These are phyloP conservation scores for Barnettozyma sp. DNA, from an alignment of 805 yeast species.

Conservation along the genomic window DNA sequence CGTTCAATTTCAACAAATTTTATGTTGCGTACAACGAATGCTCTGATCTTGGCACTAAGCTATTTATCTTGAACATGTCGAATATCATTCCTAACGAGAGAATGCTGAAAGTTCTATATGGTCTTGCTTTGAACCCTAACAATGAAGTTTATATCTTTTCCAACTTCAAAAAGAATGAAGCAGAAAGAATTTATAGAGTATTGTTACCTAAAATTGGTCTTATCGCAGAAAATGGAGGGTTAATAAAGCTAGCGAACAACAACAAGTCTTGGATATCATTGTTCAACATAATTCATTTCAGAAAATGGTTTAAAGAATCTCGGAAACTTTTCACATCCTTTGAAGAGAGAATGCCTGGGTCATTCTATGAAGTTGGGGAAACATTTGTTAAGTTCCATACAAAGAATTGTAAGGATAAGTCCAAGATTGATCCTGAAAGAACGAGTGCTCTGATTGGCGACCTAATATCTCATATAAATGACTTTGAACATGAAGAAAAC, in stretches of 20 bases:
- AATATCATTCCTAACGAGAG: conserved; percentile 53
- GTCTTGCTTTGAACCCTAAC: conserved; percentile 36
- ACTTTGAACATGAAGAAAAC: conserved; percentile 39
- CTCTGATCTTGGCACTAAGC: conserved; percentile 27
- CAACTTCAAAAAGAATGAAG: conserved; percentile 51
- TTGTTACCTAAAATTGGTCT: conserved; percentile 61
- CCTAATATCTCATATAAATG: conserved; percentile 77
- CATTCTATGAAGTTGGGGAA: conserved; percentile 65
- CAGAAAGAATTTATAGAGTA: conserved; percentile 63
- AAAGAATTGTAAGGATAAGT: conserved; percentile 29
- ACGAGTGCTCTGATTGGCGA: conserved; percentile 71
- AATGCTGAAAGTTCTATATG: conserved; percentile 49
- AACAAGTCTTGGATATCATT: conserved; percentile 23
- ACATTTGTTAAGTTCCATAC: conserved; percentile 73
- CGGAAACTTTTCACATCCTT: conserved; percentile 48
- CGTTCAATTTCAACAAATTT: conserved; percentile 27
- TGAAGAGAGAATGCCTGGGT: conserved; percentile 75
- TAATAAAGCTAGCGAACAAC: conserved; percentile 46
- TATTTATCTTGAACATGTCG: conserved; percentile 40
- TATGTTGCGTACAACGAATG: conserved; percentile 20
- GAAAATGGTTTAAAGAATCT: conserved; percentile 56
- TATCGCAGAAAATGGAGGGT: conserved; percentile 89
- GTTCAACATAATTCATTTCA: conserved; percentile 13
- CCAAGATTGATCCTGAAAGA: conserved; percentile 50
- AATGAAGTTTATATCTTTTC: conserved; percentile 72